Base-by-base conservation (phyloP, 768 basidiomycete genomes). In the Piloderma croceum region DNA sequence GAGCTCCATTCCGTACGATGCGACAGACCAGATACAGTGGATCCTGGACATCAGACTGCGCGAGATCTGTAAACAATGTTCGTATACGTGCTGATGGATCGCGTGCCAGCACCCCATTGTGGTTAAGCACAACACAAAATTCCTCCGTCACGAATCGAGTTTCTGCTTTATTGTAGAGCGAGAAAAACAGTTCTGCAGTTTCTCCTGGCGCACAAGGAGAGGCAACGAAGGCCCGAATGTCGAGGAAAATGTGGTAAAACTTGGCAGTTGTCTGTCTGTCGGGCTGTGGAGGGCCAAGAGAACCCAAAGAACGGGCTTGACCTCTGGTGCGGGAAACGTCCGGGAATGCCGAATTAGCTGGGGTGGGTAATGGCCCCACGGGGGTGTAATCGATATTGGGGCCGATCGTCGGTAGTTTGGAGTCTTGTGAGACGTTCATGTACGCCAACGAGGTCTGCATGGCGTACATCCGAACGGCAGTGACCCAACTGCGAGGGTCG, bases 71-170 rank as follows among this genome's bases (percentile, higher is more conserved):
- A 63, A 97, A 98, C 15, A 97, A 70, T 0, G 94, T 91, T 36
- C 86, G 83, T 25, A 92, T 81, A 21, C 76, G 76, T 19, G 73
- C 74, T 4, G 77, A 62, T 4, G 90, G 86, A 52, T 91, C 82
- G 7, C 86, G 78, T n/a, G 85, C 76, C 15, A 84, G 71, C 17
- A 84, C 84, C 5, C 94, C 94, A 41, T 94, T 89, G 62, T 93
- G 88, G 59, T 94, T 93, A 9, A 97, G 73, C 31, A 94, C 68
- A 7, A 79, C 81, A 53, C 85, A 92, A 51, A 84, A 94, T 9
- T 98, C 94, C 61, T 98, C 94, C 0, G 91, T 92, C 31, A 98
- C 76, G 59, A 93, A 97, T 36, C 87, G 83, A 4, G 74, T 73
- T 37, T 85, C 87, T 37, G 76, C 74, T 55, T 86, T 83, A 62